phyloP scores from a whole-genome alignment of 768 basidiomycete genomes.

The Saitozyma podzolica region DNA sequence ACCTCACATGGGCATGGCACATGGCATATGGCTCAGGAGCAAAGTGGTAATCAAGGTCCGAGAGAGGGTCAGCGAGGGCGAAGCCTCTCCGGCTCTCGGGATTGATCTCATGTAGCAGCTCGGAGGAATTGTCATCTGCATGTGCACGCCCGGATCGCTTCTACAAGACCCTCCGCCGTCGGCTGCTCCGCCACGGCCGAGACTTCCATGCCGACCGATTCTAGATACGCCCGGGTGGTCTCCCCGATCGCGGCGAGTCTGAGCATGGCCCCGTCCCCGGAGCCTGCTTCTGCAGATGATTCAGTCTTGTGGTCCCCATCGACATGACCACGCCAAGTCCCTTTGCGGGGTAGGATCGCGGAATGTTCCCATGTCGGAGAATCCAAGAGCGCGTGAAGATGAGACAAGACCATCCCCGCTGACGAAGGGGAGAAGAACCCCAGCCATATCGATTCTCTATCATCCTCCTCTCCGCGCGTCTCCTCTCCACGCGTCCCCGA shows the following conservation, averaged over 20 bases:
- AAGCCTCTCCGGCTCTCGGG: too few relatives aligned
- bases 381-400: not conserved
- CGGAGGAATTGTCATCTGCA: not conserved
- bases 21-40: too few relatives aligned
- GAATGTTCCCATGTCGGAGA: not conserved
- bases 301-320: too few relatives aligned
- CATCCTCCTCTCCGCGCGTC: not conserved
- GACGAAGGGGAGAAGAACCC: constrained; percentile 24
- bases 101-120: too few relatives aligned
- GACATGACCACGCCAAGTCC: too few relatives aligned
- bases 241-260: constrained; percentile 14
- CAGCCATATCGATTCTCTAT: constrained; percentile 5
- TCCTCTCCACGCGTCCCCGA: not conserved
- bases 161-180: constrained; percentile 9
- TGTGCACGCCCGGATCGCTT: constrained; percentile 1
- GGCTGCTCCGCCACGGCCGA: constrained; percentile 16
- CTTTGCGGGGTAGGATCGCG: not conserved
- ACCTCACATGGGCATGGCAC: too few relatives aligned
- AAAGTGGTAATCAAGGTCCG: too few relatives aligned
- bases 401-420: constrained; percentile 8
- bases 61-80: too few relatives aligned
- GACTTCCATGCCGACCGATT: constrained; percentile 2
- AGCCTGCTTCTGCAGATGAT: too few relatives aligned
- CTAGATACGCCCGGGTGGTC: constrained; percentile 10
- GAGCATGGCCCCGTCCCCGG: not conserved